Base-by-base conservation (phyloP, 2,329 filamentous ascomycete genomes). In the Fusarium camptoceras region DNA sequence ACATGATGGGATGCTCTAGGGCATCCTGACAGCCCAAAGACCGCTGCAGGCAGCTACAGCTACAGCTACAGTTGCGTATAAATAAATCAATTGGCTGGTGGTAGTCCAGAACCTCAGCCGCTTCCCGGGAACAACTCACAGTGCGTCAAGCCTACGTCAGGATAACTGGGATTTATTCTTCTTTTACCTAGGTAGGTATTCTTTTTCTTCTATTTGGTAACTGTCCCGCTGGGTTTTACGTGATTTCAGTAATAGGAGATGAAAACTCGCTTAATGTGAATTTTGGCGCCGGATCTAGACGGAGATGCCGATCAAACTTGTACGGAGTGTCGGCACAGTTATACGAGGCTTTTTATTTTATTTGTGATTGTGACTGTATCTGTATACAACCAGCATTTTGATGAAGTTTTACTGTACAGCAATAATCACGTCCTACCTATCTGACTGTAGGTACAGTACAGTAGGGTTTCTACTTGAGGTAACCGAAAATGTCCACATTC, bases 81-180 rank as follows among this genome's bases (percentile, higher is more conserved):
- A 18, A 30, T 42, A 59, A 25, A 43, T 27, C 18, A 28, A 53
- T 53, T 70, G 67, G 63, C 67, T 70, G 67, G 61, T 30, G 67
- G 66, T 20, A 55, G 47, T 37, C 37, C 34, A 22, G 24, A 48
- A 30, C 42, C 30, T 70, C 68, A 61, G 64, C 68, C 59, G 68
- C 51, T 68, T 53, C 55, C 64, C 48, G 57, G 55, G 61, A 70
- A 71, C 68, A 57, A 69, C 44, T 64, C 63, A 71, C 59, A 31
- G 43, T 59, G 68, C 68, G 64, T 70, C 68, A 70, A 70, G 47
- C 41, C 51, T 65, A 70, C 68, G 68, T 68, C 68, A 70, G 51
- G 47, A 51, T 16, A 28, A 53, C 49, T 25, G 20, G 31, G 49
- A 53, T 41, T 28, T 27, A 20, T 51, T 51, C 12, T 14, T 25